Conservation (phyloP, 2,329 filamentous ascomycete genomes). For the Penicillium oxalicum region DNA sequence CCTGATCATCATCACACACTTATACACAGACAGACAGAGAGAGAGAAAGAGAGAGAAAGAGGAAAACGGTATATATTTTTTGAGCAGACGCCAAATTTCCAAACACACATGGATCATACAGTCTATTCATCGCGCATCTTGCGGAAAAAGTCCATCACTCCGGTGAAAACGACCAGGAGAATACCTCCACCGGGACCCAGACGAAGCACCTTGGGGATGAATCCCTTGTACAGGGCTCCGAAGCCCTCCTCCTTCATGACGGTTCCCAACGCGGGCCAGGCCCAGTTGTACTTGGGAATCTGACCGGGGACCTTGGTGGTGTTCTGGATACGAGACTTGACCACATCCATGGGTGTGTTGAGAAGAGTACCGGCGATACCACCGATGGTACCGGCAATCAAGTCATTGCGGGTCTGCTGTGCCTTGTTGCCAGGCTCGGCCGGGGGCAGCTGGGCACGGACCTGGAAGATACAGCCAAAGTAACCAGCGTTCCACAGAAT, state of each 20-base stretch:
- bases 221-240: slow-evolving; percentile 90
- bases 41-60: neutral
- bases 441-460: slow-evolving; percentile 74
- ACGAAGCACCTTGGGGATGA: slow-evolving; percentile 87
- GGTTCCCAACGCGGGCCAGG: slow-evolving; percentile 76
- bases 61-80: slow-evolving; percentile 8
- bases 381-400: slow-evolving; percentile 79
- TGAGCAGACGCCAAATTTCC: neutral
- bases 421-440: slow-evolving; percentile 65
- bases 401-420: slow-evolving; percentile 76
- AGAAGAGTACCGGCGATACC: slow-evolving; percentile 85
- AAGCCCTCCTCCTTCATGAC: slow-evolving; percentile 94
- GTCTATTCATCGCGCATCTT: slow-evolving; percentile 49
- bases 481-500: slow-evolving; percentile 91
- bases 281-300: slow-evolving; percentile 97
- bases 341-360: slow-evolving; percentile 94
- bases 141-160: slow-evolving; percentile 74
- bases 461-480: slow-evolving; percentile 98
- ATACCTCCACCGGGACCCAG: slow-evolving; percentile 64
- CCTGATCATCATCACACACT: too few relatives aligned
- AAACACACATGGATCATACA: neutral
- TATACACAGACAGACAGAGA: neutral
- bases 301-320: slow-evolving; percentile 73
- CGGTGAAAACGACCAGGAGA: slow-evolving; percentile 46
- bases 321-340: slow-evolving; percentile 98